Percentiles rank a stretch among this genome's conserved stretches.
These are phyloP conservation scores for Agapanthus africanus DNA, from an alignment of 106 monocot species.

Conservation along the genomic window DNA sequence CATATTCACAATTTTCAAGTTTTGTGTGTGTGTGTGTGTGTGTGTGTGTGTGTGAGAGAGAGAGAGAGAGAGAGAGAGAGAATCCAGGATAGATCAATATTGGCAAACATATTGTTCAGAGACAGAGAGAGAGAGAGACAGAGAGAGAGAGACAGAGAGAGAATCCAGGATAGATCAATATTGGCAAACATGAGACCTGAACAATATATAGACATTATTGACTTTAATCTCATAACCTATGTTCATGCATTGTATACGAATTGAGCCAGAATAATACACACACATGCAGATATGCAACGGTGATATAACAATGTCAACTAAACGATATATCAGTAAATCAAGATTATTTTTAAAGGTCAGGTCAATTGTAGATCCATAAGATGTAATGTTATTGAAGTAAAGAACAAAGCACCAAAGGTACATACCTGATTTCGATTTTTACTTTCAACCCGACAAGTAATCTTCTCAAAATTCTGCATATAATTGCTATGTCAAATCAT, in stretches of 20 bases:
- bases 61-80: no score
- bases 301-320: neutral
- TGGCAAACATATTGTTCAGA: neutral
- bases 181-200: neutral
- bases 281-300: no score
- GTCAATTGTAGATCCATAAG: neutral
- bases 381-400: neutral
- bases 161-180: neutral
- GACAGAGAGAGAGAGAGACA: no score
- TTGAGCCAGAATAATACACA: neutral
- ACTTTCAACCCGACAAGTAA: slow-evolving; percentile 89
- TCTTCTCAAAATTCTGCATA: slow-evolving; percentile 96
- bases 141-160: no score
- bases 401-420: neutral
- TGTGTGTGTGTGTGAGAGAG: no score
- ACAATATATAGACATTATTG: neutral
- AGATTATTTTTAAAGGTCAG: neutral
- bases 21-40: no score
- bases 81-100: neutral
- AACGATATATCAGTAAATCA: neutral
- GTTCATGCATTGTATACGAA: neutral
- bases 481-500: slow-evolving; percentile 7
- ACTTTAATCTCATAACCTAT: neutral
- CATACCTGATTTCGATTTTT: slow-evolving; percentile 90
- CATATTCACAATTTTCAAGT: no score